phyloP scores from a whole-genome alignment of 805 yeast genomes.

The Metschnikowia hibisci region DNA sequence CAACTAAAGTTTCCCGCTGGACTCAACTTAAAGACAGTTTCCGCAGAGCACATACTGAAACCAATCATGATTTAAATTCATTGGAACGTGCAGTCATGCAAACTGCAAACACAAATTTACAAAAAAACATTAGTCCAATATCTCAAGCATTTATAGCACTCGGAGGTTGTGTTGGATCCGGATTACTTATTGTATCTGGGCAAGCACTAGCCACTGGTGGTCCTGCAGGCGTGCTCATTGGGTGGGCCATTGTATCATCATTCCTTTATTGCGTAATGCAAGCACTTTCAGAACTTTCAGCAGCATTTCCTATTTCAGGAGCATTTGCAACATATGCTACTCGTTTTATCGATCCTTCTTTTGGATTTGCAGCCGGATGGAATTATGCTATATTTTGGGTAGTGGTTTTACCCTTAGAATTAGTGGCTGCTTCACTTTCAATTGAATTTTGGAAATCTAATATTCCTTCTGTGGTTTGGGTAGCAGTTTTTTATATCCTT shows the following conservation, averaged over 20 bases:
- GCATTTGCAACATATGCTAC: constrained; percentile 40
- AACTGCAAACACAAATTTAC: constrained; percentile 11
- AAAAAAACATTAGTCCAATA: constrained; percentile 16
- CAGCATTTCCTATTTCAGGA: constrained; percentile 38
- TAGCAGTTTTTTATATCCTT: constrained; percentile 36
- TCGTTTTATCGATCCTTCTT: constrained; percentile 40
- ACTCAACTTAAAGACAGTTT: constrained; percentile 13
- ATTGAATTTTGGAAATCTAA: constrained; percentile 38
- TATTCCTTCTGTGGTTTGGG: constrained; percentile 41
- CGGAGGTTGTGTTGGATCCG: constrained; percentile 42
- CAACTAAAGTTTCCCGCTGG: constrained; percentile 12
- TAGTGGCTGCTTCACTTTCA: constrained; percentile 40
- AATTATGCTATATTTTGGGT: constrained; percentile 44
- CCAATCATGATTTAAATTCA: constrained; percentile 9
- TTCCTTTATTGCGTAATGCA: constrained; percentile 44
- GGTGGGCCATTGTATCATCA: constrained; percentile 38
- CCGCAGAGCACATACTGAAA: constrained; percentile 10
- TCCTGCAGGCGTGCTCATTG: constrained; percentile 34
- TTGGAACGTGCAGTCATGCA: constrained; percentile 16
- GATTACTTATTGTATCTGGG: constrained; percentile 39
- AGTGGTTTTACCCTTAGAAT: constrained; percentile 40
- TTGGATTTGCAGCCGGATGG: constrained; percentile 46
- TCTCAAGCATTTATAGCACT: constrained; percentile 32
- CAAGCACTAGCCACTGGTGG: constrained; percentile 35
- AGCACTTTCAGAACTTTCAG: constrained; percentile 37